A percentile compares a stretch with the other conserved stretches of the same genome.
These are phyloP conservation scores for Penicillium occitanis DNA, from an alignment of 2,329 filamentous ascomycete species.

Conservation along the genomic window DNA sequence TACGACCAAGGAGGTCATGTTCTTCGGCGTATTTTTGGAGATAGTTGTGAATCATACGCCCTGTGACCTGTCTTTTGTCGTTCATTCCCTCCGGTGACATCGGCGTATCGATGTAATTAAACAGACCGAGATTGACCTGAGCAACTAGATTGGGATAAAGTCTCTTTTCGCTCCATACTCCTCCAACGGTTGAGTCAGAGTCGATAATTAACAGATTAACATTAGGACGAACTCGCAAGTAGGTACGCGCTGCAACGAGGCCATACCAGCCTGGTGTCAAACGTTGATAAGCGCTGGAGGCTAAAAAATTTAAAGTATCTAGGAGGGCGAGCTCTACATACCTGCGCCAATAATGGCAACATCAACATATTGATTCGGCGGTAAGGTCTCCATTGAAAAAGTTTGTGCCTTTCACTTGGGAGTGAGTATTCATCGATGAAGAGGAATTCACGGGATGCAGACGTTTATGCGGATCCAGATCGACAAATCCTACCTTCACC, in stretches of 20 bases:
- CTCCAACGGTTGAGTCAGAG: constrained; percentile 23
- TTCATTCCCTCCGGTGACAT: not conserved
- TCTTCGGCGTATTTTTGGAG: not conserved
- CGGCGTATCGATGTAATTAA: constrained; percentile 36
- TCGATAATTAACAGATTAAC: constrained; percentile 25
- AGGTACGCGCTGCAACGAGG: constrained; percentile 26
- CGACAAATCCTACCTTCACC: too few relatives aligned
- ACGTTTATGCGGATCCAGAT: too few relatives aligned
- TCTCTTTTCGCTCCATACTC: constrained; percentile 25
- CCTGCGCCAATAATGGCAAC: constrained; percentile 22
- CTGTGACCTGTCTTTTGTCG: not conserved
- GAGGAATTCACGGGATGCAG: too few relatives aligned
- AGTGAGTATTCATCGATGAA: too few relatives aligned
- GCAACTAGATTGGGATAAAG: constrained; percentile 32
- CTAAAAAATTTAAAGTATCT: too few relatives aligned
- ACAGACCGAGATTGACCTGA: constrained; percentile 35
- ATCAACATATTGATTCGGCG: too few relatives aligned
- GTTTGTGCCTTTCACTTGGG: too few relatives aligned
- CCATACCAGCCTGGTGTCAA: constrained; percentile 25
- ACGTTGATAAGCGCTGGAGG: too few relatives aligned
- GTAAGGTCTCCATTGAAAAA: too few relatives aligned
- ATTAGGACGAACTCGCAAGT: constrained; percentile 23
- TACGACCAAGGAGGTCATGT: not conserved
- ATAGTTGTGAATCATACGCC: constrained; percentile 1
- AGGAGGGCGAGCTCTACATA: not conserved